A percentile compares a stretch with the other conserved stretches of the same genome.
Conservation (phyloP, 139 green algal genomes). For the Micractinium conductrix region DNA sequence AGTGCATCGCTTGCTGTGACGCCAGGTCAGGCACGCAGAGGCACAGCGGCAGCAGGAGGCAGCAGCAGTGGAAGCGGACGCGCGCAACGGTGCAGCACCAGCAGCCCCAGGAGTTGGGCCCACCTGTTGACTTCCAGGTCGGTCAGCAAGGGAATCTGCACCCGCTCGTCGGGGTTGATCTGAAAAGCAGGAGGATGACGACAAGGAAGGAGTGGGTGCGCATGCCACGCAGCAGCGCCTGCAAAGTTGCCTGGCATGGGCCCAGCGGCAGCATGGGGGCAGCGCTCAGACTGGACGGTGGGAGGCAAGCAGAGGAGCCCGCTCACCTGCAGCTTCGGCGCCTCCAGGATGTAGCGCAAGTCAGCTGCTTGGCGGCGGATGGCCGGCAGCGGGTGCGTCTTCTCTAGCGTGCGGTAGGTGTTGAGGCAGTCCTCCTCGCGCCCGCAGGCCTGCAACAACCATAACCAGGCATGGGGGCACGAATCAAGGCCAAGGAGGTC, state of each 20-base stretch:
- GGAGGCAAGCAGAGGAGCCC: neutral
- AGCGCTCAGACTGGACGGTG: too few relatives aligned
- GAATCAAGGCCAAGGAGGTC: too few relatives aligned
- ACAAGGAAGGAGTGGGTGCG: neutral
- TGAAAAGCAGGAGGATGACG: neutral
- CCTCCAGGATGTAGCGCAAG: slow-evolving; percentile 87
- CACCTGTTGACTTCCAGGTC: slow-evolving; percentile 54
- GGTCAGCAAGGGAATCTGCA: slow-evolving; percentile 79
- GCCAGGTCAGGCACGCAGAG: too few relatives aligned
- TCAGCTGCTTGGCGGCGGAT: slow-evolving; percentile 53
- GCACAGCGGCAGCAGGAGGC: too few relatives aligned
- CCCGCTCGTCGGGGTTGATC: slow-evolving; percentile 65
- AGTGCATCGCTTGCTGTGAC: too few relatives aligned
- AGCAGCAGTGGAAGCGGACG: too few relatives aligned
- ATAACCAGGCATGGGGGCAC: too few relatives aligned
- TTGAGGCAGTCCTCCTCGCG: slow-evolving; percentile 78
- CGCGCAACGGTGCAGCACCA: too few relatives aligned
- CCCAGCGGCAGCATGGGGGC: too few relatives aligned
- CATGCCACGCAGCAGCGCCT: too few relatives aligned
- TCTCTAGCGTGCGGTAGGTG: slow-evolving; percentile 76
- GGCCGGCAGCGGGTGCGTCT: slow-evolving; percentile 44
- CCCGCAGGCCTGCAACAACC: slow-evolving; percentile 70
- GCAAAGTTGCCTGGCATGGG: slow-evolving; percentile 20
- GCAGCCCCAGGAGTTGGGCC: too few relatives aligned
- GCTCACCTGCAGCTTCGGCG: slow-evolving; percentile 71